Base-by-base conservation (phyloP, 495 filamentous ascomycete species). In the Penicillium silybi region DNA sequence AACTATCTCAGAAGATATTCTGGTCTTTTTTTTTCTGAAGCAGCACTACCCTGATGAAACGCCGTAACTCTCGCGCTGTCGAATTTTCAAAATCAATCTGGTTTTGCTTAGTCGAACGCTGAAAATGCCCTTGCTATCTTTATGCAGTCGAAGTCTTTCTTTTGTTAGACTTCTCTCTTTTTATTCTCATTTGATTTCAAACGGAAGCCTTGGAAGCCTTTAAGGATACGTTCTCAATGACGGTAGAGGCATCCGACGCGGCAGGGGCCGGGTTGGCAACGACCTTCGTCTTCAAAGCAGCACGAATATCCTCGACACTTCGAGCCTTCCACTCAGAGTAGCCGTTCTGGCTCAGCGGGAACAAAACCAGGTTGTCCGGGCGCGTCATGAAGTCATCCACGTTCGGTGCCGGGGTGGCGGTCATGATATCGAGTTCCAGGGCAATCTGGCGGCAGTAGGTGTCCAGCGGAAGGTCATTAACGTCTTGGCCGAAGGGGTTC, bases 401-500 rank as follows among this genome's bases (percentile, higher is more conserved):
- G 25, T 75, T 72, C 6, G 80, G 80, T n/a, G 81, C 69, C 15
- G 79, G 77, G 2, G 66, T 75, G 32, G 78, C 75, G 7, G 82
- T 82, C 52, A 96, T 82, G 17, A 86, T 79, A 57, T 91, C 87
- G 59, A 96, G 73, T 53, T 96, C 90, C 9, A 75, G 52, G 3
- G 80, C 77, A 41, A 96, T 73, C 58, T 87, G 82, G 8, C 81
- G 75, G 65, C 89, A 92, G 74, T 85, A 95, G 0, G 72, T 71
- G 64, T 91, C 88, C 0, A 95, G 78, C 8, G 87, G 87, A 13
- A 96, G 75, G 64, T 96, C 90, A 62, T 95, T 95, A 53, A 90
- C 88, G 64, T 95, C 90, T 45, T 83, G 72, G 22, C 90, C 89
- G 67, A 96, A 95, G 7, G 89, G 90, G 64, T 95, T 90, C 65